Evolutionary conservation across 495 filamentous ascomycete genomes (phyloP).

Genomic region (Penicillium canescens): DNA sequence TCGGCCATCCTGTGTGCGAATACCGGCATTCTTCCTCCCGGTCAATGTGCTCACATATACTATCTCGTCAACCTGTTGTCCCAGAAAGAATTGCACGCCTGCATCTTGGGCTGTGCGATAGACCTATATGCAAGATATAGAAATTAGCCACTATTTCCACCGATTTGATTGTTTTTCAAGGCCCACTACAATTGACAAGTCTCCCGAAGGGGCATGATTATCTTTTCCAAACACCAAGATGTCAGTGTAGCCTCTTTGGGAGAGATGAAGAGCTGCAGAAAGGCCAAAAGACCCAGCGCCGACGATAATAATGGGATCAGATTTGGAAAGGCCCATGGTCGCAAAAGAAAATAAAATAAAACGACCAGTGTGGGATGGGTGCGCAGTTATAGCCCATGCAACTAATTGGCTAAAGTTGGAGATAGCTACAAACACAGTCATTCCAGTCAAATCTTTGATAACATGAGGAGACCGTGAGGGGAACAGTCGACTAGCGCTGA

Average conservation of each 20-base stretch:
- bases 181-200: constrained; percentile 32
- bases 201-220: constrained; percentile 20
- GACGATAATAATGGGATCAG: constrained; percentile 28
- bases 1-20: constrained; percentile 37
- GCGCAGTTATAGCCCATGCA: not conserved
- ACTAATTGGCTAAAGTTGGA: constrained; percentile 3
- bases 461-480: constrained; percentile 7
- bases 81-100: constrained; percentile 41
- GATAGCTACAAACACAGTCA: not conserved
- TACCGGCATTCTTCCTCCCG: constrained; percentile 27
- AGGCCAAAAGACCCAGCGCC: constrained; percentile 53
- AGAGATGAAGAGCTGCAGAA: constrained; percentile 51
- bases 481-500: not conserved
- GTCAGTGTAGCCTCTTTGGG: constrained; percentile 43
- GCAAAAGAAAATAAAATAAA: not conserved
- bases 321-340: constrained; percentile 22
- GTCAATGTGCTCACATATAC: constrained; percentile 23
- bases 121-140: constrained; percentile 11
- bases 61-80: constrained; percentile 27
- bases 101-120: constrained; percentile 24
- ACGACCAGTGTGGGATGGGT: not conserved
- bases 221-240: constrained; percentile 37
- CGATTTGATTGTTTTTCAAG: not conserved
- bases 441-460: not conserved
- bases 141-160: constrained; percentile 16